Evolutionary conservation across 2,329 filamentous ascomycete genomes (phyloP), one percentile per base, ranked within the genome.

Genomic region (Ascosphaera aggregata): DNA sequence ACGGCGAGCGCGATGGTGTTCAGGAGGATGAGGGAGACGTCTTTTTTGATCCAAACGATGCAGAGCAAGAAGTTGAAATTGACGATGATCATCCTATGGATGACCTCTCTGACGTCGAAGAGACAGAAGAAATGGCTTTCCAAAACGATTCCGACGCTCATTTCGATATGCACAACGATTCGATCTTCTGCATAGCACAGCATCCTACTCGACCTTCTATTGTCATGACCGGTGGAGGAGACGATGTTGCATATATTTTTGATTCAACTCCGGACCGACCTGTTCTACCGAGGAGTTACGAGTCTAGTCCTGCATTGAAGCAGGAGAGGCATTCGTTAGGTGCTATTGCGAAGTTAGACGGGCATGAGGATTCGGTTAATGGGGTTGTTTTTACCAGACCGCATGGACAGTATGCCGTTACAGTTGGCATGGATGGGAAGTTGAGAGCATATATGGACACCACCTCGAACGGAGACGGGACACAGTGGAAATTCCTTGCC

Each of bases 141-240:
- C 73, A 89, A 45, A 98, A 95, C 65, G 86, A 98, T 65, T 91
- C 82, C 46, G 66, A 76, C 47, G 86, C 82, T 43, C 86, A 92
- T 64, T 94, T 95, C 53, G 89, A 95, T 63, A 59, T 62, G 27
- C 82, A 94, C 63, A 78, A 74, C 48, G 84, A 94, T 66, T 85
- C 78, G 43, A 79, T 98, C 51, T 98, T 94, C 64, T 74, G 80
- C 59, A 89, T 98, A 54, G 82, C 86, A 15, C 82, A 93, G 55
- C 89, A 98, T 55, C 89, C 89, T 3, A 63, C 73, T 4, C 67
- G 79, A 52, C 72, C 77, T 4, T 66, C 74, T 16, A 73, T 95
- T 43, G 66, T 95, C 43, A 78, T 85, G 2, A 93, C 89, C 0
- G 89, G 89, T 43, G 89, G 85, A 45, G 76, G 76, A 27, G 76